Base-by-base conservation (phyloP, 371 early-diverging fungal genomes). In the Mortierella sp. region DNA sequence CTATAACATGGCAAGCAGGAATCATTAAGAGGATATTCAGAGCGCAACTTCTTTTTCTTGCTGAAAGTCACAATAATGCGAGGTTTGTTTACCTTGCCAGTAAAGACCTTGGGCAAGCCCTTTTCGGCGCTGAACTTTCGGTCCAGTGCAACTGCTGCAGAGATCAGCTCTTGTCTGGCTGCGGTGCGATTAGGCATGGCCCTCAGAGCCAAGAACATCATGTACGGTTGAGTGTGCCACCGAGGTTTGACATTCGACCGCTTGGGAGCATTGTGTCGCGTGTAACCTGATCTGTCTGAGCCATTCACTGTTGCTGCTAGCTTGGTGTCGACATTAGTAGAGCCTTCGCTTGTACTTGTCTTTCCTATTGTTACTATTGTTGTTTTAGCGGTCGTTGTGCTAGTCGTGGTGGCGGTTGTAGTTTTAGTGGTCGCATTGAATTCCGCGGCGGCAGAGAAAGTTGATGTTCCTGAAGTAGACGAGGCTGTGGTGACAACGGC, bases 201-300 rank as follows among this genome's bases (percentile, higher is more conserved):
- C 24, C 95, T 88, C 59, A 97, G 85, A 5, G 96, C 95, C 74
- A 96, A 86, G 81, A 93, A 95, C 77, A 97, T 88, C 83, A 97
- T 88, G 87, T 95, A 96, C 46, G 93, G 92, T 80, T 97, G 97
- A 73, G 93, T 96, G 72, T 96, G 96, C 97, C 97, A 97, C 40
- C 97, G 90, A 19, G 96, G 96, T 55, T 86, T 88, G 44, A 86
- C 51, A 50, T 86, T 78, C 10, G 82, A 81, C 40, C 86, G 82
- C 34, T 73, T 67, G 4, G 83, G 83, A 1, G 83, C 83, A 67
- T 72, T 83, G 59, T 75, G 83, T 64, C 83, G 80, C 31, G 77
- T 83, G 73, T 83, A 83, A 40, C 28, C 46, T 46, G 51, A 67
- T 67, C 67, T 40, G 34, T 67, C 67, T 6, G 67, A 19, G 8